These are phyloP conservation scores for Phytophthora lateralis DNA, from an alignment of 352 stramenopile genomes.

Conservation along the genomic window DNA sequence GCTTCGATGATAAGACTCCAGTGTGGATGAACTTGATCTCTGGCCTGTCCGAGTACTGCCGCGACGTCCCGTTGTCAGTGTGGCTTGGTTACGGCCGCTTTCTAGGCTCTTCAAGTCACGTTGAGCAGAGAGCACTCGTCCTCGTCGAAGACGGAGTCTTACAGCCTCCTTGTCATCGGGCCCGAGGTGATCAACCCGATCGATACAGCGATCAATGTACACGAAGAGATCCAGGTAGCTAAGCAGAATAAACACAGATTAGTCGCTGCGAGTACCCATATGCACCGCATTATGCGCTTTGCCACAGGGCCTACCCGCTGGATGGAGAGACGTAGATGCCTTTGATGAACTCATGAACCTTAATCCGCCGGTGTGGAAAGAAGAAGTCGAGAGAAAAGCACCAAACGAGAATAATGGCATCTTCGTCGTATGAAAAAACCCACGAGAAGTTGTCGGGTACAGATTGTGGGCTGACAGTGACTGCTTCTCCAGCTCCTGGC, in stretches of 20 bases:
- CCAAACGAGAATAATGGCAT: slow-evolving; percentile 54
- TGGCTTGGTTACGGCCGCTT: neutral
- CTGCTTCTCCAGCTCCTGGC: slow-evolving; percentile 15
- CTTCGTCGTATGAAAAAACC: slow-evolving; percentile 57
- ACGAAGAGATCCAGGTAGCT: slow-evolving; percentile 39
- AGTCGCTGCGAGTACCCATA: neutral
- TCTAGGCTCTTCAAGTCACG: slow-evolving; percentile 16
- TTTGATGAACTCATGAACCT: slow-evolving; percentile 43
- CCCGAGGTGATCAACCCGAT: slow-evolving; percentile 38
- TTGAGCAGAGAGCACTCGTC: slow-evolving; percentile 31
- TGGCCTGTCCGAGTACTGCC: neutral
- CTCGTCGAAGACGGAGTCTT: slow-evolving; percentile 24
- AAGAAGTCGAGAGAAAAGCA: slow-evolving; percentile 59
- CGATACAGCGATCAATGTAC: slow-evolving; percentile 36
- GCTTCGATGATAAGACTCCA: slow-evolving; percentile 8
- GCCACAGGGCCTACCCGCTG: slow-evolving; percentile 18
- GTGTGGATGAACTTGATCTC: slow-evolving; percentile 3
- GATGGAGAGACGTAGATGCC: slow-evolving; percentile 34
- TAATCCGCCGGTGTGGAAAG: slow-evolving; percentile 57
- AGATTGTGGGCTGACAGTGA: slow-evolving; percentile 12
- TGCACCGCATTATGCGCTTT: slow-evolving; percentile 4
- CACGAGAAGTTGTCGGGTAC: slow-evolving; percentile 50
- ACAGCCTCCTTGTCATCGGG: slow-evolving; percentile 35
- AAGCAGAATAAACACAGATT: slow-evolving; percentile 8
- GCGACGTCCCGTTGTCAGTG: neutral